Evolutionary conservation across 257 asterid genomes (phyloP).

Genomic region (Vinca minor): DNA sequence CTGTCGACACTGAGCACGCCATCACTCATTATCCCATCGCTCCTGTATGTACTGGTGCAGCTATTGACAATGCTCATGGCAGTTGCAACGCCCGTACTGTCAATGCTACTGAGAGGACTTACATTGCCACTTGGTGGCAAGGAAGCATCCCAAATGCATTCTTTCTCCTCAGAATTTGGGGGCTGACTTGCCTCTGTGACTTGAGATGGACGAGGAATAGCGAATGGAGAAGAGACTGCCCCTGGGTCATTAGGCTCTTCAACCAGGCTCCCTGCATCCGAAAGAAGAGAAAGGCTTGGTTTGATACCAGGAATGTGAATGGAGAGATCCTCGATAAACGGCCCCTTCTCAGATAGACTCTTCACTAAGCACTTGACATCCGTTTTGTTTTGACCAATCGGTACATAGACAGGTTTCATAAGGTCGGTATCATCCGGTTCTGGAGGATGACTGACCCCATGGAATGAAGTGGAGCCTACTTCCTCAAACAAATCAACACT

Average conservation of each 20-base stretch:
- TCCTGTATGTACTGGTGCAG: slow-evolving; percentile 34
- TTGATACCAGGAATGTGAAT: slow-evolving; percentile 39
- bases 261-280: slow-evolving; percentile 26
- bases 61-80: slow-evolving; percentile 41
- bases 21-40: slow-evolving; percentile 45
- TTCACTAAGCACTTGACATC: slow-evolving; percentile 46
- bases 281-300: slow-evolving; percentile 25
- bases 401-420: slow-evolving; percentile 67
- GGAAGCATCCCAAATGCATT: slow-evolving; percentile 47
- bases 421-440: slow-evolving; percentile 62
- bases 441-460: slow-evolving; percentile 77
- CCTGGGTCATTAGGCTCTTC: slow-evolving; percentile 30
- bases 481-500: slow-evolving; percentile 52
- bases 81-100: slow-evolving; percentile 31
- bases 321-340: slow-evolving; percentile 47
- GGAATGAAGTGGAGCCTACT: slow-evolving; percentile 54
- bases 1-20: slow-evolving; percentile 45
- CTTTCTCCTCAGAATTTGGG: slow-evolving; percentile 37
- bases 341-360: slow-evolving; percentile 51
- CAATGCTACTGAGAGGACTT: slow-evolving; percentile 50
- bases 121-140: slow-evolving; percentile 48
- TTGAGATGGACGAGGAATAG: slow-evolving; percentile 34
- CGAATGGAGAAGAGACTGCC: slow-evolving; percentile 27
- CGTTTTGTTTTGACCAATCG: slow-evolving; percentile 46
- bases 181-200: slow-evolving; percentile 28